Base-by-base conservation (phyloP, 2,329 filamentous ascomycete species). In the Exophiala phaeomuriformis region DNA sequence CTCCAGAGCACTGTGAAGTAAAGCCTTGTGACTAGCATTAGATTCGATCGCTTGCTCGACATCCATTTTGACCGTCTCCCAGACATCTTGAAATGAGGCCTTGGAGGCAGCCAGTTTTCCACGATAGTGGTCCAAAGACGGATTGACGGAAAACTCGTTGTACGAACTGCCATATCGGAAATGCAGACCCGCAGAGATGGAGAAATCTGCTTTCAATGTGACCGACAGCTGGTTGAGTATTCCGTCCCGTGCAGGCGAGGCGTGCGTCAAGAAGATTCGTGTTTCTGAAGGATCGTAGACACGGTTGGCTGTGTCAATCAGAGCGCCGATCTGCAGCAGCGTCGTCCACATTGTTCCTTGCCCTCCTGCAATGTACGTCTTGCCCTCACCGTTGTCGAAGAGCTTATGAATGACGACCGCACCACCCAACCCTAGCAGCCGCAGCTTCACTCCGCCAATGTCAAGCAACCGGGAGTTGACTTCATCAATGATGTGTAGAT, bases 341-440 rank as follows among this genome's bases (percentile, higher is more conserved):
- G 93, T 98, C 5, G 93, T 98, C 93, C 93, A 98, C 93, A 98
- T 98, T 43, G 93, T 98, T 58, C 93, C 93, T 71, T 98, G 93
- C 19, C 93, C 93, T 68, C 93, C 93, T 27, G 93, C 93, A 71
- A 98, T 98, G 1, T 94, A 98, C 47, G 93, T 98, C 71, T 91
- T 85, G 56, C 93, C 93, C 68, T 98, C 93, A 51, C 93, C 93
- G 63, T 98, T 98, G 71, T 98, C 93, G 67, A 98, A 98, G 12
- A 98, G 82, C 78, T 98, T 98, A 79, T 98, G 93, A 90, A 98
- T 98, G 56, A 98, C 93, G 3, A 98, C 91, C 4, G 93, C 93
- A 65, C 93, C 93, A 61, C 93, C 93, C 33, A 98, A 79, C 58
- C 93, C 93, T 31, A 98, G 81, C 47, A 98, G 80, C 65, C 93